phyloP scores from a whole-genome alignment of 2,329 filamentous ascomycete species.

The Celoporthe dispersa region DNA sequence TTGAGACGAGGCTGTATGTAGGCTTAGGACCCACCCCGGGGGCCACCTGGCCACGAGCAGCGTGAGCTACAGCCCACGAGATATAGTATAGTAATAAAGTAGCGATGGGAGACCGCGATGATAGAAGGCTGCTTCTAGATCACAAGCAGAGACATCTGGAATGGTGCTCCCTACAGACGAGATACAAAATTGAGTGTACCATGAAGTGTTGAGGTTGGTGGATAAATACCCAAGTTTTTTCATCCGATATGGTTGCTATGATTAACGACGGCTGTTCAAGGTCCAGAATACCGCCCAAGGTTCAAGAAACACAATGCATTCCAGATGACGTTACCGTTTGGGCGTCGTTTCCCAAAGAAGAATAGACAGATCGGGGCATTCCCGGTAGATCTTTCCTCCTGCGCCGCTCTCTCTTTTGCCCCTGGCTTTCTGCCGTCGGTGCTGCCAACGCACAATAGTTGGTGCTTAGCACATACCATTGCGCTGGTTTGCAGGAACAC shows the following conservation, averaged over 20 bases:
- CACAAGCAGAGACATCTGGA: not conserved
- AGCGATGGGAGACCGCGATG: not conserved
- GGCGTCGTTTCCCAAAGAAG: not conserved
- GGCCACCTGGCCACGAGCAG: not conserved
- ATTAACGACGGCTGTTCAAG: not conserved
- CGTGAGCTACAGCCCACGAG: not conserved
- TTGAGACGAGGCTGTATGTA: not conserved
- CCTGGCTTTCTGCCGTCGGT: not conserved
- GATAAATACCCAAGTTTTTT: not conserved
- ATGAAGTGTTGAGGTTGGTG: not conserved
- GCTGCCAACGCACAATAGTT: not conserved
- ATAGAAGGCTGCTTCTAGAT: not conserved
- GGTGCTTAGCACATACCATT: not conserved
- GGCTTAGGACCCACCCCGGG: not conserved
- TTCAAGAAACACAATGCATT: not conserved
- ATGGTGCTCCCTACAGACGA: not conserved
- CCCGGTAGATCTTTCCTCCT: conserved; percentile 10
- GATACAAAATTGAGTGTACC: not conserved
- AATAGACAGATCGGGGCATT: not conserved
- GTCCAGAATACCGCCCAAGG: not conserved
- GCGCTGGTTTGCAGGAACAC: not conserved
- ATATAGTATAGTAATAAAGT: not conserved
- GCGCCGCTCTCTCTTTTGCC: not conserved
- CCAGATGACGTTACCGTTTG: conserved; percentile 3
- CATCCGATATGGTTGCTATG: not conserved